A percentile compares a stretch with the other conserved stretches of the same genome.
These are phyloP conservation scores for Cercospora sesami DNA, from an alignment of 2,329 filamentous ascomycete genomes.

Conservation along the genomic window DNA sequence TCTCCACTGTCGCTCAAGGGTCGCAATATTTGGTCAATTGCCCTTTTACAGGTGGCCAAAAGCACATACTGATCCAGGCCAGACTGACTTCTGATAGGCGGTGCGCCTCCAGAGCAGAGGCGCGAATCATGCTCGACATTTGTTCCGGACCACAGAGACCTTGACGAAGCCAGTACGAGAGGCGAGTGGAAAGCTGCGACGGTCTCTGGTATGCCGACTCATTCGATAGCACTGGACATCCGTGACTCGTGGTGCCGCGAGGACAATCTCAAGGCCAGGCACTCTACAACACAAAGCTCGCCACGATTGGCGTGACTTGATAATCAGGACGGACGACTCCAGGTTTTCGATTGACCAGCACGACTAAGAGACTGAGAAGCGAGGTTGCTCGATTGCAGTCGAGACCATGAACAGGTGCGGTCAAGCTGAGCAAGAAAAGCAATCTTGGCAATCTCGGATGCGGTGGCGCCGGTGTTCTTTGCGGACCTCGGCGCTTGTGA, in stretches of 20 bases:
- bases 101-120: background rate
- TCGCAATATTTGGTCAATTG: background rate
- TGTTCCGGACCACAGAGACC: background rate
- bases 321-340: background rate
- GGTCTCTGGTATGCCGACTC: background rate
- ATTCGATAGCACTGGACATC: background rate
- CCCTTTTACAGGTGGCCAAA: background rate
- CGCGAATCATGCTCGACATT: background rate
- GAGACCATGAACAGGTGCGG: background rate
- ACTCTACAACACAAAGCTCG: background rate
- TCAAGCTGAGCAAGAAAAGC: background rate
- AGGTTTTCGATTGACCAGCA: background rate
- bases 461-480: background rate
- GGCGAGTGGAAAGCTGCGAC: background rate
- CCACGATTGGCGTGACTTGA: background rate
- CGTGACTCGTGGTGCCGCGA: background rate
- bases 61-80: background rate
- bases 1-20: no score
- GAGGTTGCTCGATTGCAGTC: background rate
- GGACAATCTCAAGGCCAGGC: background rate
- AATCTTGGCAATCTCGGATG: background rate
- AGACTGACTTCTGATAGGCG: background rate
- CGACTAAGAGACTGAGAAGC: background rate
- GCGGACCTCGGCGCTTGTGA: background rate
- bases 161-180: background rate